A percentile compares a stretch with the other conserved stretches of the same genome.
Conservation (phyloP, 1,284 basidiomycete species). For the Sphaerobolus stellatus region DNA sequence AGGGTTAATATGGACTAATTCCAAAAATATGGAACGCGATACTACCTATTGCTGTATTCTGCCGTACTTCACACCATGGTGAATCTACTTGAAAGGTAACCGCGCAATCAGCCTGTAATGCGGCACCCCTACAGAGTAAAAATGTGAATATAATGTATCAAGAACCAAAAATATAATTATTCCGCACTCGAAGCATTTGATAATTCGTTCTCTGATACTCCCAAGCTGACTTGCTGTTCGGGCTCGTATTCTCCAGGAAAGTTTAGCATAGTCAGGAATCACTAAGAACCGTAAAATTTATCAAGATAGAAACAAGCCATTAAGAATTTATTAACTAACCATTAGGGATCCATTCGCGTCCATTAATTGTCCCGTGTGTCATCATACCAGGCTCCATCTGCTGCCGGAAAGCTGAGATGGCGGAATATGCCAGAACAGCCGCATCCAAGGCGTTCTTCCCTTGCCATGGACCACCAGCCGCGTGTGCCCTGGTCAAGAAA, state of each 20-base stretch:
- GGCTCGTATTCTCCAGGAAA: constrained; percentile 64
- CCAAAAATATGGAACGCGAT: too few relatives aligned
- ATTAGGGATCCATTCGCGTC: constrained; percentile 63
- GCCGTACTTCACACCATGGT: constrained; percentile 57
- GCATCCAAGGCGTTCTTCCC: constrained; percentile 84
- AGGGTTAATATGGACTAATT: too few relatives aligned
- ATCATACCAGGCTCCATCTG: constrained; percentile 66
- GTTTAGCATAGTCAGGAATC: constrained; percentile 75
- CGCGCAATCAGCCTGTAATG: constrained; percentile 66
- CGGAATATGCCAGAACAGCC: constrained; percentile 75
- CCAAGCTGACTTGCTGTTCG: constrained; percentile 57
- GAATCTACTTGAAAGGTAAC: constrained; percentile 45
- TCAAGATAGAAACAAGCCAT: constrained; percentile 3
- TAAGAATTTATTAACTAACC: constrained; percentile 37
- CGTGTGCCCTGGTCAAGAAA: constrained; percentile 60
- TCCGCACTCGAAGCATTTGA: constrained; percentile 58
- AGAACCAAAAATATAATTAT: background rate
- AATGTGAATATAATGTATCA: background rate
- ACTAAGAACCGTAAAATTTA: too few relatives aligned
- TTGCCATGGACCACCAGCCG: constrained; percentile 76
- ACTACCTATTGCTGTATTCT: constrained; percentile 64
- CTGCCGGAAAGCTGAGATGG: constrained; percentile 73
- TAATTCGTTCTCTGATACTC: constrained; percentile 48
- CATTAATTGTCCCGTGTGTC: constrained; percentile 64
- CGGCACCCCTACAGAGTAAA: constrained; percentile 63